A percentile compares a stretch with the other conserved stretches of the same genome.
These are phyloP conservation scores for Tricholoma sp. DNA, from an alignment of 768 basidiomycete genomes.

Conservation along the genomic window DNA sequence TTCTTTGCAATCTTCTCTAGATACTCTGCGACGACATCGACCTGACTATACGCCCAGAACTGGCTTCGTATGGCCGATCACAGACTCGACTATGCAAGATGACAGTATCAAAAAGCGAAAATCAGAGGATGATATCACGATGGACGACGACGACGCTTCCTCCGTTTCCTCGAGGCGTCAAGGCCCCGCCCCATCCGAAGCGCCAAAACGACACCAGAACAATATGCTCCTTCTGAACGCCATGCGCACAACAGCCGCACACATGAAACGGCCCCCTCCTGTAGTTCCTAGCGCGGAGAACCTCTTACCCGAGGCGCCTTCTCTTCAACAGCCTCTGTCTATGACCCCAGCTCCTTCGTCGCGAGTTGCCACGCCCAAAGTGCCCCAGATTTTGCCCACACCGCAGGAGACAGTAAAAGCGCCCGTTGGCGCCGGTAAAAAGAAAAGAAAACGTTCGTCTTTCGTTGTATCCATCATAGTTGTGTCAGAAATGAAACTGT, in stretches of 20 bases:
- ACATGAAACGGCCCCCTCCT: constrained; percentile 52
- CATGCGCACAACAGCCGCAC: constrained; percentile 73
- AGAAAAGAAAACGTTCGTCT: constrained; percentile 71
- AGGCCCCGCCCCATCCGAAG: constrained; percentile 14
- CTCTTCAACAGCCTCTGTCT: constrained; percentile 29
- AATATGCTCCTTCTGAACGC: constrained; percentile 67
- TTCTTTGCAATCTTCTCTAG: constrained; percentile 72
- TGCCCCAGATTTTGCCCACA: constrained; percentile 24
- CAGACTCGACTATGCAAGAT: constrained; percentile 44
- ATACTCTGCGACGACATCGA: constrained; percentile 64
- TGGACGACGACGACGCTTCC: constrained; percentile 11
- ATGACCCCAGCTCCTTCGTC: constrained; percentile 33
- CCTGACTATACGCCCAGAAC: constrained; percentile 83
- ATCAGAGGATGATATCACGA: constrained; percentile 20
- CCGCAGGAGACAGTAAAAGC: constrained; percentile 47
- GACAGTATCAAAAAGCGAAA: constrained; percentile 36
- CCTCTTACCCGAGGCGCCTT: constrained; percentile 25
- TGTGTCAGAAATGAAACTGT: constrained; percentile 1
- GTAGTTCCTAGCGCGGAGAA: constrained; percentile 27
- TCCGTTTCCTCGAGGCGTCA: constrained; percentile 20
- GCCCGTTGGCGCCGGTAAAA: constrained; percentile 51
- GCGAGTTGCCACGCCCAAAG: constrained; percentile 26
- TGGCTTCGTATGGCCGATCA: constrained; percentile 83
- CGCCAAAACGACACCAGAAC: constrained; percentile 59
- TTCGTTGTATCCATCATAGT: not conserved